Conservation (phyloP, 1,284 basidiomycete genomes). For the Ceratobasidium theobromae region DNA sequence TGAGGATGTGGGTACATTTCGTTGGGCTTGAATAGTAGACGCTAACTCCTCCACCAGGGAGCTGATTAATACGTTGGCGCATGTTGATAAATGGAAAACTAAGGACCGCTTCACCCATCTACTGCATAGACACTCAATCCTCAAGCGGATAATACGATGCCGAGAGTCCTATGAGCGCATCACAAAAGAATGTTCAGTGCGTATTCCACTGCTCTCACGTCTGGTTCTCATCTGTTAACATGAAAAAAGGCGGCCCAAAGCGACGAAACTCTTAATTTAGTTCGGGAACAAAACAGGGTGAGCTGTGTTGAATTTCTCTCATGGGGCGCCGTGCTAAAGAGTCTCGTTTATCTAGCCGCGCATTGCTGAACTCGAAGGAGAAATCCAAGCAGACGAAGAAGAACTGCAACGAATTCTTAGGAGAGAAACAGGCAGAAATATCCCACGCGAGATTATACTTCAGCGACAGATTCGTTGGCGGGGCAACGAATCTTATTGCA, state of each 20-base stretch:
- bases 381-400: not conserved
- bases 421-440: not conserved
- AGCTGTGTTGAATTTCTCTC: not conserved
- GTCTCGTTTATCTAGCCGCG: not conserved
- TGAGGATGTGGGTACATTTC: not conserved
- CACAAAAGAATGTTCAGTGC: not conserved
- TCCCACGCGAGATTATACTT: not conserved
- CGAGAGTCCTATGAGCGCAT: not conserved
- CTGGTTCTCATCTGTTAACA: not conserved
- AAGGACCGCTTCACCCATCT: not conserved
- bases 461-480: not conserved
- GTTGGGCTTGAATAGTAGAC: too few relatives aligned
- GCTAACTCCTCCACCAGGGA: not conserved
- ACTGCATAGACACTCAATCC: not conserved
- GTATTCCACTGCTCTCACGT: not conserved
- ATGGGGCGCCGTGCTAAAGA: not conserved
- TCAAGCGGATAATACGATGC: not conserved
- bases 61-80: not conserved
- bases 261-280: not conserved
- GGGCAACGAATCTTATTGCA: not conserved
- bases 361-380: not conserved
- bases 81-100: not conserved
- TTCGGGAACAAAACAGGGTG: not conserved
- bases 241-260: not conserved
- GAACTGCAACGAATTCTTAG: not conserved